phyloP scores from a whole-genome alignment of 495 filamentous ascomycete species.

The Cryomyces antarcticus region DNA sequence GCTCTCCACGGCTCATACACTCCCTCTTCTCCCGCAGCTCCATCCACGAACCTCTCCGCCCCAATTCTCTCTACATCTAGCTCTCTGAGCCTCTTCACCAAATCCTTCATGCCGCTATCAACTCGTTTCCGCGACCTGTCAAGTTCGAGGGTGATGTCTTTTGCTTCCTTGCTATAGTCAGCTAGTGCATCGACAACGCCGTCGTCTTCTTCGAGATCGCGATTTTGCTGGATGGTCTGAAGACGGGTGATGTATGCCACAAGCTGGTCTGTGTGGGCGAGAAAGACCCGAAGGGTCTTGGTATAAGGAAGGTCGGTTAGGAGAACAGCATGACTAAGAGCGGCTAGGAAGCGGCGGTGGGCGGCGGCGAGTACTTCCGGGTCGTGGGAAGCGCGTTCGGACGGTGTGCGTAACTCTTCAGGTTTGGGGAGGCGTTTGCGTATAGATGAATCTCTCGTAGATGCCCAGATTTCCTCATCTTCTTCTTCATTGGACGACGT shows the following conservation, averaged over 20 bases:
- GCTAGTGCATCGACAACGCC: constrained; percentile 54
- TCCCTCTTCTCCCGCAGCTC: constrained; percentile 11
- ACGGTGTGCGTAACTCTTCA: neutral
- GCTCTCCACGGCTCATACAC: constrained; percentile 42
- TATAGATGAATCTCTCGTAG: neutral
- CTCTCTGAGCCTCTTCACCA: constrained; percentile 37
- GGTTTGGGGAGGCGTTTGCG: neutral
- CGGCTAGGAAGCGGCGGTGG: constrained; percentile 52
- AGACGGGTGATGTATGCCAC: constrained; percentile 53
- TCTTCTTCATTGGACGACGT: neutral
- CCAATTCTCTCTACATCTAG: constrained; percentile 30
- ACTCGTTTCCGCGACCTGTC: constrained; percentile 28
- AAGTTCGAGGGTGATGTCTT: constrained; percentile 38
- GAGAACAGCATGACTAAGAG: constrained; percentile 46
- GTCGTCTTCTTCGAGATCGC: constrained; percentile 60
- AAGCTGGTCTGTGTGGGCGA: constrained; percentile 55
- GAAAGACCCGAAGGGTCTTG: constrained; percentile 42
- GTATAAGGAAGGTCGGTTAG: constrained; percentile 52
- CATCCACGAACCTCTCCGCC: constrained; percentile 1
- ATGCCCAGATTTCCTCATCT: too few relatives aligned
- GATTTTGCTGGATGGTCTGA: constrained; percentile 46
- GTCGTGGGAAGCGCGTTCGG: constrained; percentile 31
- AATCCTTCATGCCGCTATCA: constrained; percentile 37
- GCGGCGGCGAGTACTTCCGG: constrained; percentile 66
- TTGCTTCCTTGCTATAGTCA: constrained; percentile 48